A percentile compares a stretch with the other conserved stretches of the same genome.
Evolutionary conservation across 192 early-diverging fungal genomes (phyloP).

Genomic region (Umbelopsis vinacea): DNA sequence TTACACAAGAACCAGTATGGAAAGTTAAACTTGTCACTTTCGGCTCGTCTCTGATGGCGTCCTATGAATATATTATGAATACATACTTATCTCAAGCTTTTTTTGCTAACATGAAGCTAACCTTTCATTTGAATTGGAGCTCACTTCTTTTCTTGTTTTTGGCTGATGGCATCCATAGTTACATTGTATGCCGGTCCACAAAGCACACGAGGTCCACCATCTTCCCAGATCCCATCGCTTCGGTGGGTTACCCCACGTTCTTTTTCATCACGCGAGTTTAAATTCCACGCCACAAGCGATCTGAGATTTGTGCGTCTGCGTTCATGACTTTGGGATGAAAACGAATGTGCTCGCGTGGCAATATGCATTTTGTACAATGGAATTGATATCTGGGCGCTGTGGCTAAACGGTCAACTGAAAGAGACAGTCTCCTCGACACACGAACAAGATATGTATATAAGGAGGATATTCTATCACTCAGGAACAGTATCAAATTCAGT

Average conservation of each 20-base stretch:
- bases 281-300: background rate
- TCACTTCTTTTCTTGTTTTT: background rate
- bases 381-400: background rate
- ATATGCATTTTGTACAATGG: background rate
- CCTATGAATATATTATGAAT: too few relatives aligned
- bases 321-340: slow-evolving; percentile 3
- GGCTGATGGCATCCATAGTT: background rate
- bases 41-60: too few relatives aligned
- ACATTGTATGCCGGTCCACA: background rate
- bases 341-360: slow-evolving; percentile 1
- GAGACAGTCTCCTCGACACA: too few relatives aligned
- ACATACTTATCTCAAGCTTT: too few relatives aligned
- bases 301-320: background rate
- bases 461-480: background rate
- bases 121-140: background rate
- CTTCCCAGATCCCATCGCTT: background rate
- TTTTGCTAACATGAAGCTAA: background rate
- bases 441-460: background rate
- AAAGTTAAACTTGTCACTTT: background rate
- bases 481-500: background rate
- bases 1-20: background rate
- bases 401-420: background rate
- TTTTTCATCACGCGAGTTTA: slow-evolving; percentile 1
- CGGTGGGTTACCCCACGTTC: background rate
- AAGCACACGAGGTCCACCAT: background rate